Base-by-base conservation (phyloP, 805 yeast species). In the Cyberlindnera subsufficiens region DNA sequence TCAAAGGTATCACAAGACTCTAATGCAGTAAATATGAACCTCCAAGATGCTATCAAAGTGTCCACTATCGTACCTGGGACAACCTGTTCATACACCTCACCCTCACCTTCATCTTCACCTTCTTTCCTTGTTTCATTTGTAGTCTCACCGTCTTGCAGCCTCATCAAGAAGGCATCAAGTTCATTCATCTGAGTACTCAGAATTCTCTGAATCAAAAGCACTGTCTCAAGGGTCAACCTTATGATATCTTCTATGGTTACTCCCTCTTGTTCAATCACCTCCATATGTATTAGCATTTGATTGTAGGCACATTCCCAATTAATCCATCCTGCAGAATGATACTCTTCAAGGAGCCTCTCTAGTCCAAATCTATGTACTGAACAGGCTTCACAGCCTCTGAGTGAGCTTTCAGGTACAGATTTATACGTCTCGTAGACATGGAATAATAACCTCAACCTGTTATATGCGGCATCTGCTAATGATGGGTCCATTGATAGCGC, bases 341-440 rank as follows among this genome's bases (percentile, higher is more conserved):
- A 52, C 31, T 49, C 50, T 5, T n/a, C 17, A 27, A 43, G 49
- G 3, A 56, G 43, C 37, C 46, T 53, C 0, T 8, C 16, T 6
- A 56, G 10, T 1, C 35, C 15, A 6, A 43, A 11, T 2, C 11
- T 7, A 0, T 38, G 13, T 2, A 55, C 38, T 18, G 11, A n/a
- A 32, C 54, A 53, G 4, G 39, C 52, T 5, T 52, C 63, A 46
- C 70, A 63, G 22, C 56, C 60, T 2, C 50, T 58, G 38, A 72
- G 51, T 10, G 58, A 63, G 13, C 42, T 39, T 10, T 25, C n/a
- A 11, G 67, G 53, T 11, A 78, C 80, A 8, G 67, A 65, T 39
- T 72, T 72, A 38, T 66, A 60, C 46, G 71, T 76, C 39, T 72
- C 74, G 48, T 79, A 78, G 0, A 82, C 82, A 44, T 75, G 78